Conservation (phyloP, 768 basidiomycete species). For the Galerina sulciceps region DNA sequence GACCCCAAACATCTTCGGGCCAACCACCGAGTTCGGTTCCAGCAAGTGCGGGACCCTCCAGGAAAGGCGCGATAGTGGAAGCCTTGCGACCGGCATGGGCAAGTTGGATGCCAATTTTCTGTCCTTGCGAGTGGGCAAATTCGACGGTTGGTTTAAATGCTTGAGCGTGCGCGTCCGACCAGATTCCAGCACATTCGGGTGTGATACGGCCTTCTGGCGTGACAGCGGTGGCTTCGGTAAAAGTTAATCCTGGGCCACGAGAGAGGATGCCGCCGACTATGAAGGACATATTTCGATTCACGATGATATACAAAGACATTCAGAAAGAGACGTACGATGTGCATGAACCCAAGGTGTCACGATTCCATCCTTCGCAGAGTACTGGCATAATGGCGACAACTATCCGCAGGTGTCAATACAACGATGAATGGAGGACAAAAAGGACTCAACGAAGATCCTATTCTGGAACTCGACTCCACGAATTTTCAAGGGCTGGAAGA, state of each 20-base stretch:
- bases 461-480: slow-evolving; percentile 57
- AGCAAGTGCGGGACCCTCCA: slow-evolving; percentile 28
- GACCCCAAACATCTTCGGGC: slow-evolving; percentile 59
- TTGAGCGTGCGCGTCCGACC: slow-evolving; percentile 51
- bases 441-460: slow-evolving; percentile 51
- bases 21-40: slow-evolving; percentile 51
- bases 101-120: slow-evolving; percentile 76
- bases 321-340: slow-evolving; percentile 49
- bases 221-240: slow-evolving; percentile 69
- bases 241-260: slow-evolving; percentile 56
- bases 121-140: slow-evolving; percentile 73
- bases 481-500: slow-evolving; percentile 60
- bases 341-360: slow-evolving; percentile 61
- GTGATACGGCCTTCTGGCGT: slow-evolving; percentile 60
- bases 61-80: slow-evolving; percentile 66
- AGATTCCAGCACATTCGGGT: slow-evolving; percentile 63
- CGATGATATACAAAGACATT: slow-evolving; percentile 23
- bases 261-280: slow-evolving; percentile 55
- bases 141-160: slow-evolving; percentile 54
- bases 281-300: neutral
- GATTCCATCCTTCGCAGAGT: slow-evolving; percentile 58
- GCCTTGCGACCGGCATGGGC: slow-evolving; percentile 82
- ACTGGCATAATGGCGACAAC: slow-evolving; percentile 65
- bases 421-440: neutral
- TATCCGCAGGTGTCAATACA: slow-evolving; percentile 14